A percentile compares a stretch with the other conserved stretches of the same genome.
phyloP scores from a whole-genome alignment of 495 filamentous ascomycete genomes.

The Daldinia decipiens region DNA sequence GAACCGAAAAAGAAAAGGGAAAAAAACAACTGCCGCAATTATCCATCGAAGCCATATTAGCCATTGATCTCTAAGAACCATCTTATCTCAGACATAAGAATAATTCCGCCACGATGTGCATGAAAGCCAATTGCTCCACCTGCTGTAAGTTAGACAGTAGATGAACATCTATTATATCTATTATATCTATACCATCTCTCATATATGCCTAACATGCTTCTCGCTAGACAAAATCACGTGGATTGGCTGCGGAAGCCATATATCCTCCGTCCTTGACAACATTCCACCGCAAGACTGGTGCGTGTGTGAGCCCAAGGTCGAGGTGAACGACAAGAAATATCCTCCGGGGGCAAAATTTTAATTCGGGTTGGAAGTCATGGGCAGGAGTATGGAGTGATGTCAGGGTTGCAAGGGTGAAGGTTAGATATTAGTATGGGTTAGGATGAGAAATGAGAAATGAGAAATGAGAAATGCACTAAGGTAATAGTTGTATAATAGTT shows the following conservation, averaged over 20 bases:
- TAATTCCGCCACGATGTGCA: constrained; percentile 45
- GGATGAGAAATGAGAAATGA: too few relatives aligned
- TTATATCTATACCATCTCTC: not conserved
- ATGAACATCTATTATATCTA: not conserved
- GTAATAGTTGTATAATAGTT: not conserved
- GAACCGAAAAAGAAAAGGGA: not conserved
- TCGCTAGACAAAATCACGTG: constrained; percentile 71
- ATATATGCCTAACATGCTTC: not conserved
- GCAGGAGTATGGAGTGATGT: not conserved
- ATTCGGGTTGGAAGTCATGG: not conserved
- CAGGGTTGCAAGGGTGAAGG: not conserved
- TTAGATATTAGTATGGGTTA: not conserved
- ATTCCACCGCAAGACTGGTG: constrained; percentile 70
- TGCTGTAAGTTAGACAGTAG: constrained; percentile 38
- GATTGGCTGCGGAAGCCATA: constrained; percentile 76
- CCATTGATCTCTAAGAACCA: not conserved
- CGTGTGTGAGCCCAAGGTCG: constrained; percentile 69
- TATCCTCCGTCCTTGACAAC: constrained; percentile 72
- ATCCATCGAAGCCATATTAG: not conserved
- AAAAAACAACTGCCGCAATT: not conserved
- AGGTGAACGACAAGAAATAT: constrained; percentile 68
- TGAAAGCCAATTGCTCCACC: constrained; percentile 44
- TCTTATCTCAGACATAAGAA: constrained; percentile 8
- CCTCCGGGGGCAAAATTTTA: constrained; percentile 61
- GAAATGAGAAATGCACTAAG: not conserved